Evolutionary conservation across 495 filamentous ascomycete genomes (phyloP).

Genomic region (Neurospora discreta): DNA sequence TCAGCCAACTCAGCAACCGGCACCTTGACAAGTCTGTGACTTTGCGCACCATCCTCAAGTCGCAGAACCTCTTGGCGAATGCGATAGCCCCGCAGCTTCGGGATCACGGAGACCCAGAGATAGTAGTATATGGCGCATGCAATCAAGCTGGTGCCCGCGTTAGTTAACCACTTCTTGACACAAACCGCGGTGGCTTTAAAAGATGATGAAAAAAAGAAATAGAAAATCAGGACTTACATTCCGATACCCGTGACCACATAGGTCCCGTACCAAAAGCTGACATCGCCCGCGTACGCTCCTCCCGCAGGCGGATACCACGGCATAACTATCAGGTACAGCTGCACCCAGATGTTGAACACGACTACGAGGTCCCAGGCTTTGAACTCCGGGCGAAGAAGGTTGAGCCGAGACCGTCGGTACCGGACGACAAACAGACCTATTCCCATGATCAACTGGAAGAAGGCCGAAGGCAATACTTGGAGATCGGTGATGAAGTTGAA

Average conservation of each 20-base stretch:
- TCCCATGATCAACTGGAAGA: conserved; percentile 44
- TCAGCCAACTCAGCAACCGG: conserved; percentile 32
- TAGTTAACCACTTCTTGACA: neutral
- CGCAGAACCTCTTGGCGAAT: conserved; percentile 42
- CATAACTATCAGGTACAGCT: conserved; percentile 47
- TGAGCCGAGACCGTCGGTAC: conserved; percentile 35
- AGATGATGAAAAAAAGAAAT: neutral
- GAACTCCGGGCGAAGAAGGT: conserved; percentile 35
- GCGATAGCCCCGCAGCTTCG: conserved; percentile 37
- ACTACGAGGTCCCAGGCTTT: conserved; percentile 43
- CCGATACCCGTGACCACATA: conserved; percentile 46
- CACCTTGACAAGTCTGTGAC: conserved; percentile 46
- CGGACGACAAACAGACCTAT: conserved; percentile 45
- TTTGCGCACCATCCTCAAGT: conserved; percentile 36
- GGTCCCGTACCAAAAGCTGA: conserved; percentile 59
- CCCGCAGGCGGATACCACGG: conserved; percentile 55
- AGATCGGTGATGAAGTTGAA: conserved; percentile 56
- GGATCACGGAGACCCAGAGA: conserved; percentile 43
- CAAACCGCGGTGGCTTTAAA: neutral
- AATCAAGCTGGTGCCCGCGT: conserved; percentile 25
- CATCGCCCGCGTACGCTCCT: conserved; percentile 45
- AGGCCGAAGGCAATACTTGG: conserved; percentile 36
- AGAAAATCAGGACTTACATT: conserved; percentile 31
- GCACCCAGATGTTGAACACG: conserved; percentile 42
- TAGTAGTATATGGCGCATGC: conserved; percentile 45